Evolutionary conservation across 2,329 filamentous ascomycete species (phyloP).

Genomic region (Cladophialophora psammophila): DNA sequence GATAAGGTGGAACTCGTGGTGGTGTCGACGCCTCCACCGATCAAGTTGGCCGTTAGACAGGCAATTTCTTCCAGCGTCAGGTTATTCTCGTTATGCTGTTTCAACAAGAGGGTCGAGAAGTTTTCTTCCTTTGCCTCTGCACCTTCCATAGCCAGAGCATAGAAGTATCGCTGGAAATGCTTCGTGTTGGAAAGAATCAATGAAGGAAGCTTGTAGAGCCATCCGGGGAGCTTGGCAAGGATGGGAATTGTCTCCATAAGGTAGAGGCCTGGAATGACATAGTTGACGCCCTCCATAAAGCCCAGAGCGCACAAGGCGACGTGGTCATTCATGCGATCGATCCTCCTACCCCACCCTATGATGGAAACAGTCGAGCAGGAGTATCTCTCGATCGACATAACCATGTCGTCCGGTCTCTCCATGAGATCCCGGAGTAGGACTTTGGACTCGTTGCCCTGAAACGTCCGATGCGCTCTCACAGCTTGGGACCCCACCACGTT

Average conservation of each 20-base stretch:
- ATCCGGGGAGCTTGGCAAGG: constrained; percentile 58
- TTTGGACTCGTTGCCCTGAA: constrained; percentile 66
- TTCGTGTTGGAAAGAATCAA: constrained; percentile 25
- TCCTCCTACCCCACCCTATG: constrained; percentile 48
- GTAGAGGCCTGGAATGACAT: constrained; percentile 33
- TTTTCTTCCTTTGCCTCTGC: constrained; percentile 49
- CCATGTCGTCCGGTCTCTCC: constrained; percentile 45
- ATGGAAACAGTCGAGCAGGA: constrained; percentile 52
- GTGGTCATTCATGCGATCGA: constrained; percentile 59
- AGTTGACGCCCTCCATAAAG: constrained; percentile 34
- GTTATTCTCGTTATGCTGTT: constrained; percentile 55
- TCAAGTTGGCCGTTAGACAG: constrained; percentile 54
- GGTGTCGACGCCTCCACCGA: constrained; percentile 45
- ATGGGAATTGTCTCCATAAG: constrained; percentile 37
- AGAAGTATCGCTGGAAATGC: constrained; percentile 53
- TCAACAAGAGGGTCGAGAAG: constrained; percentile 56
- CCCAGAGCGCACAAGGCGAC: constrained; percentile 47
- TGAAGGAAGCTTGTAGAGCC: constrained; percentile 35
- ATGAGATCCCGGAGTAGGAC: constrained; percentile 56
- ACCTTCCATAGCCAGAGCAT: constrained; percentile 60
- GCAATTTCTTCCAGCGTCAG: constrained; percentile 57
- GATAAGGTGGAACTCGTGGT: constrained; percentile 43
- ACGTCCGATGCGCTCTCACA: constrained; percentile 59
- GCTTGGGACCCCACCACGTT: constrained; percentile 62
- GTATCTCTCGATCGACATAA: constrained; percentile 51